A percentile compares a stretch with the other conserved stretches of the same genome.
Evolutionary conservation across 805 yeast species (phyloP).

Genomic region (Saccharomycopsis schoenii): DNA sequence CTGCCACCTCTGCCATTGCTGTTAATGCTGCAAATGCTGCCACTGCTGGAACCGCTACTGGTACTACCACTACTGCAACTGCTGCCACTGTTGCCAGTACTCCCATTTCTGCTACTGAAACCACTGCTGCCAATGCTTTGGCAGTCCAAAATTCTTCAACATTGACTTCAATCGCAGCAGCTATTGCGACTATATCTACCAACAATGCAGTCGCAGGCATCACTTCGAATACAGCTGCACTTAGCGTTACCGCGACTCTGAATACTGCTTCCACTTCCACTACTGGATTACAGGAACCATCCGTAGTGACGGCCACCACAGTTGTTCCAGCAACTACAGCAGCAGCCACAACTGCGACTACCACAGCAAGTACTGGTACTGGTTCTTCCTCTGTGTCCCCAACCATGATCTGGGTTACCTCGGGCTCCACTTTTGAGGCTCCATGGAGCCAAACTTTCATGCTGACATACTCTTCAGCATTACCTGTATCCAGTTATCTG

Average conservation of each 20-base stretch:
- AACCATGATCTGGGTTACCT: slow-evolving; percentile 40
- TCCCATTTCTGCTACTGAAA: not conserved
- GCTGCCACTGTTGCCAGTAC: slow-evolving; percentile 8
- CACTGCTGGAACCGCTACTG: slow-evolving; percentile 15
- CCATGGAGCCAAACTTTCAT: slow-evolving; percentile 43
- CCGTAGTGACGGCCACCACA: not conserved
- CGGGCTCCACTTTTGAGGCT: slow-evolving; percentile 31
- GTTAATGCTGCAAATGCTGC: slow-evolving; percentile 2
- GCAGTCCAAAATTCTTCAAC: too few species aligned
- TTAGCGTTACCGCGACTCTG: not conserved
- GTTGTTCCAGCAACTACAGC: not conserved
- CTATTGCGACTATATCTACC: slow-evolving; percentile 2
- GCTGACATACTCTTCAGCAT: slow-evolving; percentile 34
- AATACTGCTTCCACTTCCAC: not conserved
- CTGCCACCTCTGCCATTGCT: slow-evolving; percentile 7
- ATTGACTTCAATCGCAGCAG: slow-evolving; percentile 9
- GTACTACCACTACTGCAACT: slow-evolving; percentile 11
- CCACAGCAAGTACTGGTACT: not conserved
- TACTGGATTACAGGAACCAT: not conserved
- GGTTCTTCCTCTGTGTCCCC: slow-evolving; percentile 15
- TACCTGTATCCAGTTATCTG: slow-evolving; percentile 15
- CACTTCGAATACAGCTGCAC: slow-evolving; percentile 4
- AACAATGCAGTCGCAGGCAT: not conserved
- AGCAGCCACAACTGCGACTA: slow-evolving; percentile 14
- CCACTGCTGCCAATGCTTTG: not conserved